Evolutionary conservation across 2,329 filamentous ascomycete species (phyloP).

Genomic region (Fusarium sp.): DNA sequence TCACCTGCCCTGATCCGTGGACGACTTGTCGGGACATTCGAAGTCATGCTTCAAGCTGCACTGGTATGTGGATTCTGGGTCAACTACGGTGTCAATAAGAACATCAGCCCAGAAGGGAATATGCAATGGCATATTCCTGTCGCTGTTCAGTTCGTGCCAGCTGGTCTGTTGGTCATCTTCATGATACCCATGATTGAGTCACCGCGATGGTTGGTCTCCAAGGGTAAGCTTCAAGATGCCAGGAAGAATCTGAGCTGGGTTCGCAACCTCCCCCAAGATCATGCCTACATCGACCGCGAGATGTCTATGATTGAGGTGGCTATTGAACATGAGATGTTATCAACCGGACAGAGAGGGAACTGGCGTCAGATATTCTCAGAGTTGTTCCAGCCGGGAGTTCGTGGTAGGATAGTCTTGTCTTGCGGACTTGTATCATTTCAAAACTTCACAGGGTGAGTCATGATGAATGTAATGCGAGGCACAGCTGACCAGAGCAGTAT

Average conservation of each 20-base stretch:
- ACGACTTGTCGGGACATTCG: not conserved
- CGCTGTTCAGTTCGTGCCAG: not conserved
- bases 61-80: not conserved
- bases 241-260: not conserved
- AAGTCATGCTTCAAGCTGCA: not conserved
- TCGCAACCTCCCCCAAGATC: not conserved
- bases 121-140: not conserved
- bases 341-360: not conserved
- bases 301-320: not conserved
- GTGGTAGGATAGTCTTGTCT: not conserved
- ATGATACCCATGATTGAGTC: not conserved
- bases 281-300: not conserved
- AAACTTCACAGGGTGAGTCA: not conserved
- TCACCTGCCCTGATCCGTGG: not conserved
- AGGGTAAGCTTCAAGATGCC: not conserved
- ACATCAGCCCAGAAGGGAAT: not conserved
- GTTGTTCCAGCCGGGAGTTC: not conserved
- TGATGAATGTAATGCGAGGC: accelerated
- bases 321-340: not conserved
- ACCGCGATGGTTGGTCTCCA: not conserved
- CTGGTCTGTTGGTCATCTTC: not conserved
- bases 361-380: not conserved
- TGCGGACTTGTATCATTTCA: not conserved
- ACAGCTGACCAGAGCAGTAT: not conserved
- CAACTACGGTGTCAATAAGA: not conserved